A percentile compares a stretch with the other conserved stretches of the same genome.
These are phyloP conservation scores for Glycine soja DNA, from an alignment of 306 rosid genomes.

Conservation along the genomic window DNA sequence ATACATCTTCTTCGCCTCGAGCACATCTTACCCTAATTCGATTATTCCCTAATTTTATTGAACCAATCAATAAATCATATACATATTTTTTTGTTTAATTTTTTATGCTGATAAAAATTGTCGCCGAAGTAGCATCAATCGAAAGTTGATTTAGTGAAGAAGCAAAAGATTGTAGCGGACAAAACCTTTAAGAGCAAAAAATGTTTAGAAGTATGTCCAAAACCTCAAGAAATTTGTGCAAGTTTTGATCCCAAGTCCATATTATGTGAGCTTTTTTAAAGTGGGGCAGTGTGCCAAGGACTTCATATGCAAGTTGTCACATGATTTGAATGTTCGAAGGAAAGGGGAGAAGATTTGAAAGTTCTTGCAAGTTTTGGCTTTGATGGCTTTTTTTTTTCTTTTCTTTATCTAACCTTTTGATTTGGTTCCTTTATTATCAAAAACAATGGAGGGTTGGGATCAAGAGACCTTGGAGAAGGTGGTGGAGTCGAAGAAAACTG, in stretches of 20 bases:
- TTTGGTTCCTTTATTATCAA: constrained; percentile 47
- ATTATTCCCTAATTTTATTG: background rate
- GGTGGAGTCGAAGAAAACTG: constrained; percentile 82
- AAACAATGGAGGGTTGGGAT: constrained; percentile 99
- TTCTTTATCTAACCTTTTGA: background rate
- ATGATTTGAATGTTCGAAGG: constrained; percentile 95
- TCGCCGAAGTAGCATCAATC: constrained; percentile 80
- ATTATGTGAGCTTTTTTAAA: constrained; percentile 83
- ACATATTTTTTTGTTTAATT: background rate
- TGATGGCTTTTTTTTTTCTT: background rate
- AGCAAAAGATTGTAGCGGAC: constrained; percentile 95
- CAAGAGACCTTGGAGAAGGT: constrained; percentile 94
- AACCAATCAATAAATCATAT: background rate
- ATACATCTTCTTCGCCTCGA: background rate
- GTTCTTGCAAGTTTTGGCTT: constrained; percentile 16
- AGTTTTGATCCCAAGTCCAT: constrained; percentile 99
- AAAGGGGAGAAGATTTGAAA: constrained; percentile 89
- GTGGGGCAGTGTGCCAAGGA: constrained; percentile 96
- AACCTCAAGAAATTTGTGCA: constrained; percentile 74
- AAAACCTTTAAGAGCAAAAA: constrained; percentile 93
- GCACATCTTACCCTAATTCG: background rate
- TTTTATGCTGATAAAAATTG: constrained; percentile 63
- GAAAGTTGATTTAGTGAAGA: constrained; percentile 85
- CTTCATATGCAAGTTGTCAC: constrained; percentile 97
- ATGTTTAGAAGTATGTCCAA: constrained; percentile 89